Conservation (phyloP, 1,284 basidiomycete species). For the Mixia osmundae region DNA sequence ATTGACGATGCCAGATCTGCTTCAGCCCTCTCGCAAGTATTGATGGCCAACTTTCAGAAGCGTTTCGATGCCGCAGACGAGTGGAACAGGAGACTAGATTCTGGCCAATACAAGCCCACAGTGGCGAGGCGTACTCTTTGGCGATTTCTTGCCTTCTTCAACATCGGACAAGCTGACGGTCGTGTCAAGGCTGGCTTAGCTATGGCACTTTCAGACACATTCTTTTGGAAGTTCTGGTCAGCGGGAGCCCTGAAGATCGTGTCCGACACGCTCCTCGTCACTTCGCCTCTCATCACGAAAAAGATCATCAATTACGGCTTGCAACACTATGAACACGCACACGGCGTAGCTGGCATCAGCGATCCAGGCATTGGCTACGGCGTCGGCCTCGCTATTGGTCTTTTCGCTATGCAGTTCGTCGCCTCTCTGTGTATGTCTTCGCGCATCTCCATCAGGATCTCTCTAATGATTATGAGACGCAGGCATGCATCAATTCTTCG, state of each 20-base stretch:
- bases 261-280: conserved; percentile 40
- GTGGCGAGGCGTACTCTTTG: conserved; percentile 10
- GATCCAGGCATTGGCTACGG: conserved; percentile 42
- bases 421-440: conserved; percentile 49
- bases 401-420: conserved; percentile 45
- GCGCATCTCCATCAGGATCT: conserved; percentile 54
- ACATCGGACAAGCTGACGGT: conserved; percentile 31
- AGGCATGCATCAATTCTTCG: conserved; percentile 27
- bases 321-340: conserved; percentile 34
- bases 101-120: conserved; percentile 13
- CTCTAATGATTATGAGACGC: conserved; percentile 11
- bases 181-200: conserved; percentile 41
- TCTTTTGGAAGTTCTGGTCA: conserved; percentile 61
- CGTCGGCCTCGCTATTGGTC: conserved; percentile 37
- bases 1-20: conserved; percentile 3
- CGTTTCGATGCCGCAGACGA: conserved; percentile 11
- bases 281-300: conserved; percentile 52
- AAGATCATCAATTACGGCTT: conserved; percentile 52
- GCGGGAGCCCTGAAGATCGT: conserved; percentile 45
- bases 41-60: conserved; percentile 2
- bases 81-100: conserved; percentile 20
- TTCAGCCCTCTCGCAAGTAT: conserved; percentile 3
- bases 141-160: conserved; percentile 2
- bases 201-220: conserved; percentile 52
- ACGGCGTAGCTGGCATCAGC: conserved; percentile 27